Base-by-base conservation (phyloP, 2,329 filamentous ascomycete genomes). In the Fusarium concolor region DNA sequence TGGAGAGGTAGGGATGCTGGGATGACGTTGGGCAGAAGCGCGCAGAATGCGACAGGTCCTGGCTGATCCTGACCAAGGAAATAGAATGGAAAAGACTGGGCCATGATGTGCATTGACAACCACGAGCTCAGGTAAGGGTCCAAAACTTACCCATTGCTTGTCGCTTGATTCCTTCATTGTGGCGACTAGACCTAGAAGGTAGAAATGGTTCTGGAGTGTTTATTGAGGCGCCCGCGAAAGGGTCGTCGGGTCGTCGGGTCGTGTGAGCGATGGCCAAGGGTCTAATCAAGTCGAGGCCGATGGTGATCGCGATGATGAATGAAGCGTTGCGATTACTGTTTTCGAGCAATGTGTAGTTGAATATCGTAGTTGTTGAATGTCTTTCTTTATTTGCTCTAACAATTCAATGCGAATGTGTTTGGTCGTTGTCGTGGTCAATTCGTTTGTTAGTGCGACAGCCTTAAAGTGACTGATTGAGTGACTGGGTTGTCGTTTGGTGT, bases 131-230 rank as follows among this genome's bases (percentile, higher is more conserved):
- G 39, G 39, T 57, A 63, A 45, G 58, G 60, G 50, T 63, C 58
- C 58, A 46, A 49, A 57, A 77, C 80, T 73, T 77, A 85, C 83
- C 83, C 83, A 85, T 67, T 83, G 78, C 76, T 86, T 86, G 73
- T 85, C 82, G 31, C 57, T 76, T 72, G 58, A 75, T 71, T 68
- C 67, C 28, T 60, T 67, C 70, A 68, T 74, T 28, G 59, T 62
- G 42, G 50, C 56, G 56, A 47, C 53, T 49, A 43, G 26, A 22
- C 44, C 51, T 60, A 41, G 20, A 22, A 35, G 37, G 56, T 14
- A 9, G 41, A 18, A 18, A 52, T 31, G 26, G 17, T n/a, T 62
- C 39, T 39, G 33, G 45, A 31, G 22, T 38, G 12, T 37, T 37
- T 43, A 12, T 50, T 31, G 28, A 10, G 33, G 18, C 38, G 37